Conservation (phyloP, 208 protist genomes). For the Tritrichomonas musculus region DNA sequence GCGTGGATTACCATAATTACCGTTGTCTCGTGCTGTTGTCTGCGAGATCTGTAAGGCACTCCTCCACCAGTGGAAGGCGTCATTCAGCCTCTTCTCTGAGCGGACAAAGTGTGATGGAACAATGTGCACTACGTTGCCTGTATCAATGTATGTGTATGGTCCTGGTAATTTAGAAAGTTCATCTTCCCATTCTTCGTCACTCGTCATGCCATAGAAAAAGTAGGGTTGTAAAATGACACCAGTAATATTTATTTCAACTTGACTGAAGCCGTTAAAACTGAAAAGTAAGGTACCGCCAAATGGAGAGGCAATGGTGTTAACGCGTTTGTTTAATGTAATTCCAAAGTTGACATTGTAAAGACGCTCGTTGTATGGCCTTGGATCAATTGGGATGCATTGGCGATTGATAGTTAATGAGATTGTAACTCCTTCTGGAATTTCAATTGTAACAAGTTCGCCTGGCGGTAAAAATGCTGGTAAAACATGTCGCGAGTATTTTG, state of each 20-base stretch:
- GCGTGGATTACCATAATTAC: neutral
- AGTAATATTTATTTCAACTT: neutral
- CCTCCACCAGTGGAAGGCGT: neutral
- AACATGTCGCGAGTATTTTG: neutral
- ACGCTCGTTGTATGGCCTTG: neutral
- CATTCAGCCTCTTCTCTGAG: neutral
- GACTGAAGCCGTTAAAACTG: neutral
- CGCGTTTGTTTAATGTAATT: neutral
- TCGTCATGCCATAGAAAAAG: neutral
- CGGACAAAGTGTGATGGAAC: neutral
- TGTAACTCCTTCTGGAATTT: neutral
- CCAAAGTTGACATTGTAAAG: neutral
- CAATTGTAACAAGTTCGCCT: neutral
- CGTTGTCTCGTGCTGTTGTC: neutral
- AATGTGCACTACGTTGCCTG: neutral
- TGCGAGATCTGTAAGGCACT: neutral
- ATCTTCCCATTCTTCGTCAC: neutral
- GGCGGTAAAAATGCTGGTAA: neutral
- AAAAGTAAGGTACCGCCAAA: neutral
- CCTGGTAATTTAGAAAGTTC: neutral
- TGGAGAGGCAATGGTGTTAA: neutral
- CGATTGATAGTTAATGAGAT: neutral
- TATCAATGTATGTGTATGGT: neutral
- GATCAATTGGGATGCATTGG: neutral
- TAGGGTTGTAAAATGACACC: neutral